Conservation (phyloP, 139 green algal species). For the Edaphochlamys debaryana region DNA sequence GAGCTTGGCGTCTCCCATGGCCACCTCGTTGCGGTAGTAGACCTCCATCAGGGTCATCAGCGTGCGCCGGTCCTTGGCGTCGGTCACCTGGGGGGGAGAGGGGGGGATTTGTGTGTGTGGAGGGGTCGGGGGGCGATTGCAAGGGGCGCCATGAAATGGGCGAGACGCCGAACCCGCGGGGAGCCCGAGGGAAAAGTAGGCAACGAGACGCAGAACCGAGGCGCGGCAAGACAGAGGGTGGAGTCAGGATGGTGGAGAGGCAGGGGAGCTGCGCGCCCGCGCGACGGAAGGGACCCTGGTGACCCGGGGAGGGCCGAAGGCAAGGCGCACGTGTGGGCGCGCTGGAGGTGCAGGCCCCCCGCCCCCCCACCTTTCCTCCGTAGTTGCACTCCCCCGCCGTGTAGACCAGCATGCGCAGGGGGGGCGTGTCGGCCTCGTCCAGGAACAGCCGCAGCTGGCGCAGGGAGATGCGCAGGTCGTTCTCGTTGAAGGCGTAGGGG, state of each 20-base stretch:
- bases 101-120: no score
- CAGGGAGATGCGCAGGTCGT: slow-evolving; percentile 76
- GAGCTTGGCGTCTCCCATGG: slow-evolving; percentile 32
- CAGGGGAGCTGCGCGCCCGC: no score
- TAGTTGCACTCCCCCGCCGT: slow-evolving; percentile 81
- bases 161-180: no score
- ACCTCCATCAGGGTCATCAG: slow-evolving; percentile 73
- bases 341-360: no score
- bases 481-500: slow-evolving; percentile 84
- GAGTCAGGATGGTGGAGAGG: no score
- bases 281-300: no score
- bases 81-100: slow-evolving; percentile 68
- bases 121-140: slow-evolving; percentile 40
- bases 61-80: slow-evolving; percentile 77
- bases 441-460: slow-evolving; percentile 82
- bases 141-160: no score
- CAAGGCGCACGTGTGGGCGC: no score
- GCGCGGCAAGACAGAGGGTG: no score
- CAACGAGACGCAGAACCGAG: no score
- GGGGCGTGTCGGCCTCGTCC: slow-evolving; percentile 70
- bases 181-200: no score
- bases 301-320: no score
- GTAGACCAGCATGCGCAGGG: slow-evolving; percentile 70
- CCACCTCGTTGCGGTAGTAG: slow-evolving; percentile 65
- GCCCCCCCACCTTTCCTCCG: slow-evolving; percentile 61